Base-by-base conservation (phyloP, 2,329 filamentous ascomycete genomes). In the Tolypocladium guangdongense region DNA sequence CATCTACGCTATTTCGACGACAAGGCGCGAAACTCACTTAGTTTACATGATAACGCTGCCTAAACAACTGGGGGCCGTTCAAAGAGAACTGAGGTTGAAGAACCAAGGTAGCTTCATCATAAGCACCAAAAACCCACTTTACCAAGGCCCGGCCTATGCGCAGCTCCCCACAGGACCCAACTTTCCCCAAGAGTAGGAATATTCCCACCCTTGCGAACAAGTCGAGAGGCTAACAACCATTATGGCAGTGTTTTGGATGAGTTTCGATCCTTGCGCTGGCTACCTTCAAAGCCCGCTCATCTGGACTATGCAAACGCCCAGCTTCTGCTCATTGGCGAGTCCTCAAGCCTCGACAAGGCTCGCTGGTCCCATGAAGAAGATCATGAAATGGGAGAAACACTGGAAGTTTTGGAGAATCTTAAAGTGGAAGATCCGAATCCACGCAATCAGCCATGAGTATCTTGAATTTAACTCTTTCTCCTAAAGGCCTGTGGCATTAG, bases 41-140 rank as follows among this genome's bases (percentile, higher is more conserved):
- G 87, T 80, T 0, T 96, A 96, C 63, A 79, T 90, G 55, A 72
- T 90, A 49, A 95, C 88, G 0, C 77, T 92, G 32, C 89, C 90
- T 0, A 71, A 78, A 3, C 72, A 87, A 55, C 65, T 88, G 2
- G 85, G 84, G 1, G 80, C 89, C 50, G 77, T 93, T 0, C 90
- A 95, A 68, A 75, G 80, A 39, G 83, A 89, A 54, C 76, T 96
- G 14, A 90, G 90, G 0, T 66, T 96, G 1, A 88, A 27, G 22
- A 35, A 50, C 7, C 48, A 45, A 51, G 56, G 1, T 88, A 85
- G 48, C 65, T 95, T 90, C 68, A 78, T 92, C 52, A 69, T 92
- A 51, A 88, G 83, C 59, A 83, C 87, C 35, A 50, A 50, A 71
- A 96, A 95, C 60, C 90, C 90, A 0, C 76, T 84, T 53, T 81